A percentile compares a stretch with the other conserved stretches of the same genome.
These are phyloP conservation scores for Elongisporangium anandrum DNA, from an alignment of 352 stramenopile genomes.

Conservation along the genomic window DNA sequence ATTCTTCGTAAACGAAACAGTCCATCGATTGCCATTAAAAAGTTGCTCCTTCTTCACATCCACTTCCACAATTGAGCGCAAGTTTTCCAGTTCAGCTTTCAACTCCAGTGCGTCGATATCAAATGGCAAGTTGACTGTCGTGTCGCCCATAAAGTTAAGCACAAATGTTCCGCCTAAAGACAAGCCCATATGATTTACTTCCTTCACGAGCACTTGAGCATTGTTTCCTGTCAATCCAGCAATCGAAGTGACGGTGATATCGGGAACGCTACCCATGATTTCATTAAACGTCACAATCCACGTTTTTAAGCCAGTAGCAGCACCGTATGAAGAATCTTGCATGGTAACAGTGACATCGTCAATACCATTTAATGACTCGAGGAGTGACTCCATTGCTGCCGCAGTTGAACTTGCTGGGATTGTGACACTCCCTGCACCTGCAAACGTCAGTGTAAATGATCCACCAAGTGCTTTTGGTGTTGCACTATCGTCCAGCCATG, in stretches of 20 bases:
- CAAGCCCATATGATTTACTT: slow-evolving; percentile 69
- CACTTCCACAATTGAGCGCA: slow-evolving; percentile 51
- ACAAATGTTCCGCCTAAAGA: slow-evolving; percentile 91
- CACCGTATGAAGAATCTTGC: slow-evolving; percentile 43
- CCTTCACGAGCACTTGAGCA: slow-evolving; percentile 54
- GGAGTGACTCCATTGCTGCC: slow-evolving; percentile 40
- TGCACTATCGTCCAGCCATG: slow-evolving; percentile 52
- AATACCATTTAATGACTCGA: slow-evolving; percentile 76
- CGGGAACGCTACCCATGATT: slow-evolving; percentile 87
- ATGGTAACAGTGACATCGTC: slow-evolving; percentile 66
- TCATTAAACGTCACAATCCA: slow-evolving; percentile 92
- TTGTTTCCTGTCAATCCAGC: slow-evolving; percentile 50
- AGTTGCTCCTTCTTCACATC: slow-evolving; percentile 68
- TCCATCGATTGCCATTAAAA: slow-evolving; percentile 90
- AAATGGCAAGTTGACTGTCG: slow-evolving; percentile 90
- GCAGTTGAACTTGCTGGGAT: slow-evolving; percentile 33
- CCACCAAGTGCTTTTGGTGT: slow-evolving; percentile 35
- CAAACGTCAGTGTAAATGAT: slow-evolving; percentile 64
- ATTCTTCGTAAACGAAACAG: slow-evolving; percentile 94
- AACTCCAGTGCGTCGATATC: slow-evolving; percentile 82
- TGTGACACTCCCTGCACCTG: slow-evolving; percentile 34
- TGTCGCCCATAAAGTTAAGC: slow-evolving; percentile 89
- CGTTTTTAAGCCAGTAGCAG: slow-evolving; percentile 37
- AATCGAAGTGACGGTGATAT: slow-evolving; percentile 66
- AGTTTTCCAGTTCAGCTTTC: slow-evolving; percentile 84